Percentiles rank a stretch among this genome's conserved stretches.
phyloP scores from a whole-genome alignment of 1,284 basidiomycete species.

The Anthracocystis walkeri region DNA sequence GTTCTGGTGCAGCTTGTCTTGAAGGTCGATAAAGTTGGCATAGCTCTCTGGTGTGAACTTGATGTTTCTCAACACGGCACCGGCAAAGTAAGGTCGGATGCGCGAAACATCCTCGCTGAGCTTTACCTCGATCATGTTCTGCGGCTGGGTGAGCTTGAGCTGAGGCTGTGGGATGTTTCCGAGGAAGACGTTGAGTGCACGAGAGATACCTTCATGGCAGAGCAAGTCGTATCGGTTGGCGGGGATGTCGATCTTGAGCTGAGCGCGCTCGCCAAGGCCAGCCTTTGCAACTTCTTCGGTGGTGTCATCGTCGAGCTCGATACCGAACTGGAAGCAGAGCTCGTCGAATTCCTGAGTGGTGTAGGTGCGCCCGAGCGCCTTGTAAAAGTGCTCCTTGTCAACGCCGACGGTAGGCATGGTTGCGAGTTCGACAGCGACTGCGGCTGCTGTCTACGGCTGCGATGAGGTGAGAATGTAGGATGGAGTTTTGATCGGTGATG shows the following conservation, averaged over 20 bases:
- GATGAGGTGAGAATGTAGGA: neutral
- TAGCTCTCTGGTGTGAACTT: constrained; percentile 88
- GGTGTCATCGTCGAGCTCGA: constrained; percentile 98
- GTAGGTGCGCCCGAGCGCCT: constrained; percentile 84
- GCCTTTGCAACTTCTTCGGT: constrained; percentile 85
- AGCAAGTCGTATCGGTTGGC: constrained; percentile 97
- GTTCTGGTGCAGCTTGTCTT: constrained; percentile 98
- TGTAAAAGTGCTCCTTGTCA: constrained; percentile 93
- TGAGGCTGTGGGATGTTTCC: constrained; percentile 77
- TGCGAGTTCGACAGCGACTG: neutral
- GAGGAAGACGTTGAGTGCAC: constrained; percentile 87
- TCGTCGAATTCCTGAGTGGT: constrained; percentile 86
- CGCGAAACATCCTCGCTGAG: constrained; percentile 67
- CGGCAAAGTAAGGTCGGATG: constrained; percentile 91
- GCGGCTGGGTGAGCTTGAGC: constrained; percentile 52
- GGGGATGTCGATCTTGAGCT: constrained; percentile 98
- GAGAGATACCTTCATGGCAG: constrained; percentile 94
- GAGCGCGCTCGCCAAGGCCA: constrained; percentile 82
- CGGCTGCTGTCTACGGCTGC: neutral
- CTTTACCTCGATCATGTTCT: constrained; percentile 54
- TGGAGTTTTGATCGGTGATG: neutral
- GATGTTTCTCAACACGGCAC: constrained; percentile 88
- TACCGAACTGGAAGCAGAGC: constrained; percentile 95
- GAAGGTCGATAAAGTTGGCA: constrained; percentile 93
- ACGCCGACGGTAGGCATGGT: constrained; percentile 93